A percentile compares a stretch with the other conserved stretches of the same genome.
Conservation (phyloP, 441 rosid species). For the Gossypium schwendimanii region DNA sequence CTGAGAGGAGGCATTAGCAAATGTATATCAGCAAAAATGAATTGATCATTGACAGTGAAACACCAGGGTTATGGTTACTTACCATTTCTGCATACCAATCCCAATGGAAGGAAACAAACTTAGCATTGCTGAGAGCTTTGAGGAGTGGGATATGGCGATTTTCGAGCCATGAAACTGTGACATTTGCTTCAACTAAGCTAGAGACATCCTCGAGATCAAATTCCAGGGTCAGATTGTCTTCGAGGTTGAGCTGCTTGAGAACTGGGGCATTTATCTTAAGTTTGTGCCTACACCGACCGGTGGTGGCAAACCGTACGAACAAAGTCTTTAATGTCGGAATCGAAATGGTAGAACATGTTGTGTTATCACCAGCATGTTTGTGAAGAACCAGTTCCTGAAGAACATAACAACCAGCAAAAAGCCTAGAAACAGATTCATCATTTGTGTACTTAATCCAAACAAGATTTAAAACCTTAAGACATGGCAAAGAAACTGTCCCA, state of each 20-base stretch:
- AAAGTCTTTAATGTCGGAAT: background rate
- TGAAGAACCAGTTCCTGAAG: background rate
- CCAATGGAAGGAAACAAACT: conserved; percentile 5
- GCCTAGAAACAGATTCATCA: background rate
- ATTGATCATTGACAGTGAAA: background rate
- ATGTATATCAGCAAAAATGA: background rate
- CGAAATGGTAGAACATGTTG: background rate
- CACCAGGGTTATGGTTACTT: background rate
- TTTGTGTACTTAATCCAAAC: background rate
- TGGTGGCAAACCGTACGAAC: background rate
- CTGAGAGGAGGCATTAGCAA: background rate
- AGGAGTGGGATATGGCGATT: background rate
- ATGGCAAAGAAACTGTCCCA: background rate
- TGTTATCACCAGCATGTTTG: background rate
- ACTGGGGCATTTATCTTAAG: background rate
- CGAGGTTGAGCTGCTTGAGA: background rate
- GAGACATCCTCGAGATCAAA: conserved; percentile 3
- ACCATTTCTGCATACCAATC: conserved; percentile 3
- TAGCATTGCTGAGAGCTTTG: conserved; percentile 3
- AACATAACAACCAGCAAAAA: conserved; percentile 1
- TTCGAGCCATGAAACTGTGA: background rate
- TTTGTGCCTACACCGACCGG: background rate
- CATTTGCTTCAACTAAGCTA: conserved; percentile 7
- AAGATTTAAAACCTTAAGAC: conserved; percentile 8
- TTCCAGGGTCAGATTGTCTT: background rate